Evolutionary conservation across 2,329 filamentous ascomycete species (phyloP).

Genomic region (Cercospora zeina): DNA sequence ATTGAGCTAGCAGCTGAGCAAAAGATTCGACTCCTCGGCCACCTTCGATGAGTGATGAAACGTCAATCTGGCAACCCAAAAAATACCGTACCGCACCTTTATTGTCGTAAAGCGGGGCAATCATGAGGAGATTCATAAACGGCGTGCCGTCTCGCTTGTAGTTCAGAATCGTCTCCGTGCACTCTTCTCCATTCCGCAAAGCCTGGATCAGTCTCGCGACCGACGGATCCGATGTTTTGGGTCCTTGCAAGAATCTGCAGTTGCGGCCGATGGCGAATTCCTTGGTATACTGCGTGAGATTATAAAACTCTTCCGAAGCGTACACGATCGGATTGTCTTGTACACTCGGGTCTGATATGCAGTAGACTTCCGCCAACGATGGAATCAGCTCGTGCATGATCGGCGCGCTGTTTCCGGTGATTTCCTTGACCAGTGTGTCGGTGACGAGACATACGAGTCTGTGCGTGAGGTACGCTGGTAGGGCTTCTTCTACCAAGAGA

Average conservation of each 20-base stretch:
- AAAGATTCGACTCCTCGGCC: conserved; percentile 44
- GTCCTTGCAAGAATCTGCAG: conserved; percentile 50
- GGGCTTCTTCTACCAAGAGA: conserved; percentile 44
- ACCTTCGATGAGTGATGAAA: conserved; percentile 42
- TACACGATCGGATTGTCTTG: conserved; percentile 51
- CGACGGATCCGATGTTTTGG: conserved; percentile 41
- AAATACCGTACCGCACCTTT: conserved; percentile 45
- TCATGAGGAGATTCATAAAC: conserved; percentile 46
- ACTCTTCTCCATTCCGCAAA: conserved; percentile 44
- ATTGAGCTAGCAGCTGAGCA: conserved; percentile 38
- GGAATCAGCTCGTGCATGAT: conserved; percentile 46
- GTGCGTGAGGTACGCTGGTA: conserved; percentile 48
- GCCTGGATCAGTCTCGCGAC: conserved; percentile 43
- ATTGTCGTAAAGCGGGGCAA: conserved; percentile 47
- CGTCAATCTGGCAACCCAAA: conserved; percentile 45
- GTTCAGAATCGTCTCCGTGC: conserved; percentile 48
- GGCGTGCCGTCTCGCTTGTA: conserved; percentile 46
- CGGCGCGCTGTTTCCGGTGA: conserved; percentile 46
- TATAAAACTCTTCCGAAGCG: conserved; percentile 50
- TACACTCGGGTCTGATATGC: conserved; percentile 47
- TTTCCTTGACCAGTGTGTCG: conserved; percentile 48
- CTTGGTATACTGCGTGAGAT: conserved; percentile 46
- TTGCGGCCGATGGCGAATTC: conserved; percentile 49
- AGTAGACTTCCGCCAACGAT: conserved; percentile 50
- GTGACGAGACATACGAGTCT: conserved; percentile 45